These are phyloP conservation scores for Colletotrichum orchidophilum DNA, from an alignment of 2,329 filamentous ascomycete genomes.

Conservation along the genomic window DNA sequence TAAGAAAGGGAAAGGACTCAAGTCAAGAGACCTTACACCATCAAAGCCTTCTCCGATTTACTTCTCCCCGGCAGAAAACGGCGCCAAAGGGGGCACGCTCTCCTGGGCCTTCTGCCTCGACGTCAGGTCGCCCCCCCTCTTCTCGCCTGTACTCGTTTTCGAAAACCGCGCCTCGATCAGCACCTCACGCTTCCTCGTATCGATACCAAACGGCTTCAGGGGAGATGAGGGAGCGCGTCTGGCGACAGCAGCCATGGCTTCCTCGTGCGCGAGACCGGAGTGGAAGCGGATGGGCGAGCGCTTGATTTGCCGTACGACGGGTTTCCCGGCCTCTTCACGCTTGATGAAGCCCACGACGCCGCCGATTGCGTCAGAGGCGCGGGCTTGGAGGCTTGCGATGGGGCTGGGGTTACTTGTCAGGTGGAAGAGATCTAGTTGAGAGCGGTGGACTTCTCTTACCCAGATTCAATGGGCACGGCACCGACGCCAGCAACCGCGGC, in stretches of 20 bases:
- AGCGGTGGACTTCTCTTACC: no score
- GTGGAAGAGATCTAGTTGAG: no score
- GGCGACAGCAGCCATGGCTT: not conserved
- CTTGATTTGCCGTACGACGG: constrained; percentile 8
- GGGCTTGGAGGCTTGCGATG: constrained; percentile 12
- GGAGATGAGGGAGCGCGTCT: not conserved
- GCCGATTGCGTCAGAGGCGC: constrained; percentile 25
- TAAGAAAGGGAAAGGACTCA: no score
- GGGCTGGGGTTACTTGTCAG: not conserved
- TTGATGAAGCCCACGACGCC: constrained; percentile 21
- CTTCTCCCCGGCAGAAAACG: not conserved
- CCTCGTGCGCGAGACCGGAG: constrained; percentile 10
- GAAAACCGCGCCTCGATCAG: not conserved
- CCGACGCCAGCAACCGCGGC: constrained; percentile 12
- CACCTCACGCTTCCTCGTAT: not conserved
- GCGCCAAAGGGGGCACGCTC: constrained; percentile 19
- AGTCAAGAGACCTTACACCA: not conserved
- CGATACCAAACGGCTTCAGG: constrained; percentile 5
- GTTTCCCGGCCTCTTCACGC: constrained; percentile 13
- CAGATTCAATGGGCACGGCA: constrained; percentile 18
- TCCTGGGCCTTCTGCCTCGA: constrained; percentile 3
- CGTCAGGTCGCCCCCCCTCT: not conserved
- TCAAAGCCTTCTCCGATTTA: not conserved
- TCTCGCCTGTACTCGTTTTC: not conserved
- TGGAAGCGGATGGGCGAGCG: constrained; percentile 15